phyloP scores from a whole-genome alignment of 805 yeast species.

The Vanderwaltozyma yarrowii region DNA sequence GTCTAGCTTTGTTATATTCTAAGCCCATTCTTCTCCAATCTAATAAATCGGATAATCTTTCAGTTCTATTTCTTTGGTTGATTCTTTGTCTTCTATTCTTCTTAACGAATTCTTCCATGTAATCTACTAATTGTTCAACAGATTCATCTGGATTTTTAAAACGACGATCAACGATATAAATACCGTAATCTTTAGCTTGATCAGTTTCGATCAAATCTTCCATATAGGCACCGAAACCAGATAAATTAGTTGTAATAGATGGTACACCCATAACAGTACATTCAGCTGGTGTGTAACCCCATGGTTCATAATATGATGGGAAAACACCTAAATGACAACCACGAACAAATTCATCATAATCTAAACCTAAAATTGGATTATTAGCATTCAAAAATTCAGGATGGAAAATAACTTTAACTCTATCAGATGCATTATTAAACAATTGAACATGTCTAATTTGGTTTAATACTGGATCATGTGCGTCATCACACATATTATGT shows the following conservation, averaged over 20 bases:
- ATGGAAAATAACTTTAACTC: constrained; percentile 93
- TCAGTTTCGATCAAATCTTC: constrained; percentile 86
- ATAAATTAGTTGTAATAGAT: constrained; percentile 86
- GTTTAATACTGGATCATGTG: constrained; percentile 80
- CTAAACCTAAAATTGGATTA: constrained; percentile 86
- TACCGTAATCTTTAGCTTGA: constrained; percentile 83
- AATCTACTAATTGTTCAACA: constrained; percentile 77
- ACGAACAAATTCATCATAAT: constrained; percentile 94
- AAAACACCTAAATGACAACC: constrained; percentile 98
- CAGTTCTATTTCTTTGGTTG: constrained; percentile 95
- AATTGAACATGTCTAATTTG: constrained; percentile 87
- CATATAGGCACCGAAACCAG: constrained; percentile 98
- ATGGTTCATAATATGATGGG: constrained; percentile 97
- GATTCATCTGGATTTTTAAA: constrained; percentile 87
- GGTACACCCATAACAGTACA: constrained; percentile 99
- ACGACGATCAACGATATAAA: constrained; percentile 92
- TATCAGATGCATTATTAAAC: constrained; percentile 80
- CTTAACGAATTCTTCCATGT: constrained; percentile 79
- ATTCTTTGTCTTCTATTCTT: constrained; percentile 95
- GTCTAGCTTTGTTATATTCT: constrained; percentile 91
- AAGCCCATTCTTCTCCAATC: constrained; percentile 99
- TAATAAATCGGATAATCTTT: constrained; percentile 79
- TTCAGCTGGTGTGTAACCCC: constrained; percentile 99
- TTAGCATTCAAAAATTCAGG: constrained; percentile 94
- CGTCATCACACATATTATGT: constrained; percentile 91